A percentile compares a stretch with the other conserved stretches of the same genome.
These are phyloP conservation scores for Tetraselmis striata DNA, from an alignment of 139 green algal species.

Conservation along the genomic window DNA sequence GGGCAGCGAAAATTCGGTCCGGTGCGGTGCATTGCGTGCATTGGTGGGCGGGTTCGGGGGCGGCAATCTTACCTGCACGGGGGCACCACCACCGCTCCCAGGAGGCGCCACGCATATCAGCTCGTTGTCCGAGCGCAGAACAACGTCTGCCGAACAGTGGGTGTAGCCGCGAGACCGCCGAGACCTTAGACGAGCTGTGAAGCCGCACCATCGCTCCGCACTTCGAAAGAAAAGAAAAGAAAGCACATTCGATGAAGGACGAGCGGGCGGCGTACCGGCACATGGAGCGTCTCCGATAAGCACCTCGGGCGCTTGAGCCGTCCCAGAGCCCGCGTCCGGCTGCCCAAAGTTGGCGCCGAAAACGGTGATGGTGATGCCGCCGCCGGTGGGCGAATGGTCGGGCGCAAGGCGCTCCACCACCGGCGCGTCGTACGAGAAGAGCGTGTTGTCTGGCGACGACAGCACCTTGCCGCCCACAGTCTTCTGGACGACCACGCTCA, in stretches of 20 bases:
- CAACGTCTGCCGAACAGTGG: too few species aligned
- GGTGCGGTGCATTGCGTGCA: too few species aligned
- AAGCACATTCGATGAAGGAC: too few species aligned
- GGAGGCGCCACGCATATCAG: neutral
- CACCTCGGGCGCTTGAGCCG: neutral
- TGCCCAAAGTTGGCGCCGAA: constrained; percentile 15
- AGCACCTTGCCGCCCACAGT: neutral
- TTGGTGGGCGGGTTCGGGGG: too few species aligned
- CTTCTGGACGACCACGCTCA: constrained; percentile 11
- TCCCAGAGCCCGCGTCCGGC: neutral
- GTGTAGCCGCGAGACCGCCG: too few species aligned
- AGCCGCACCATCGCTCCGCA: too few species aligned
- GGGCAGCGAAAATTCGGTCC: too few species aligned
- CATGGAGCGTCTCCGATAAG: neutral
- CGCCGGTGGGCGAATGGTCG: constrained; percentile 7
- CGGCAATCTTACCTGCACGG: neutral
- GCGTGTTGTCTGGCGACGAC: constrained; percentile 9
- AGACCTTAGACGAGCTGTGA: too few species aligned
- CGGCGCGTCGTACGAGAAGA: constrained; percentile 20
- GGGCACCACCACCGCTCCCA: neutral
- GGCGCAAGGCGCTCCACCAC: constrained; percentile 4
- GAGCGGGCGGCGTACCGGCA: too few species aligned
- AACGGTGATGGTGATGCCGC: constrained; percentile 12
- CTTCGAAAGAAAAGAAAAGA: too few species aligned
- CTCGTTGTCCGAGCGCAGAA: neutral